Evolutionary conservation across 1,284 basidiomycete genomes (phyloP).

Genomic region (Polyporus tsugae): DNA sequence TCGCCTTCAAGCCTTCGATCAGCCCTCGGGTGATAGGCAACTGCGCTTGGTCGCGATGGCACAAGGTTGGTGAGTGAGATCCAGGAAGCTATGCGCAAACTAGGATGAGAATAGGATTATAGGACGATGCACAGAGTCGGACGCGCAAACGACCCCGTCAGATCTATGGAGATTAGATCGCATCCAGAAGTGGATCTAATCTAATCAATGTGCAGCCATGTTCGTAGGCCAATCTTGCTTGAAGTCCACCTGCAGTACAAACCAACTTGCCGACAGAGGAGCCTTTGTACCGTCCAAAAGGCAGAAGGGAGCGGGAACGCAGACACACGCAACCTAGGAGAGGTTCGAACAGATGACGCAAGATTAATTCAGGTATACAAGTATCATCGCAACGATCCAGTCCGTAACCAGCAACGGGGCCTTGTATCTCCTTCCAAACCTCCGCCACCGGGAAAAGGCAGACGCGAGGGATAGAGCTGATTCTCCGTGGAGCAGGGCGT

Average conservation of each 20-base stretch:
- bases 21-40: too few relatives aligned
- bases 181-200: background rate
- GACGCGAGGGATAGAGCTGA: background rate
- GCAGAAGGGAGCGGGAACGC: background rate
- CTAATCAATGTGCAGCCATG: background rate
- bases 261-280: background rate
- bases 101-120: background rate
- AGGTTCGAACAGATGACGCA: background rate
- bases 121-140: background rate
- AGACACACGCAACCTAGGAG: background rate
- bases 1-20: too few relatives aligned
- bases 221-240: background rate
- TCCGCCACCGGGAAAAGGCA: background rate
- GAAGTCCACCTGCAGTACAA: background rate
- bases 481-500: background rate
- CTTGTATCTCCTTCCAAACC: background rate
- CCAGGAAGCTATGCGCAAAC: too few relatives aligned
- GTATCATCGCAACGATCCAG: conserved; percentile 1
- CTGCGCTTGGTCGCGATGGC: too few relatives aligned
- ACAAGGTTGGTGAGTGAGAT: too few relatives aligned
- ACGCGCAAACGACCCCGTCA: background rate
- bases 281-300: background rate
- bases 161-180: background rate
- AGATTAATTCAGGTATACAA: background rate
- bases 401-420: background rate